These are phyloP conservation scores for Clitoria ternatea DNA, from an alignment of 306 rosid species.

Conservation along the genomic window DNA sequence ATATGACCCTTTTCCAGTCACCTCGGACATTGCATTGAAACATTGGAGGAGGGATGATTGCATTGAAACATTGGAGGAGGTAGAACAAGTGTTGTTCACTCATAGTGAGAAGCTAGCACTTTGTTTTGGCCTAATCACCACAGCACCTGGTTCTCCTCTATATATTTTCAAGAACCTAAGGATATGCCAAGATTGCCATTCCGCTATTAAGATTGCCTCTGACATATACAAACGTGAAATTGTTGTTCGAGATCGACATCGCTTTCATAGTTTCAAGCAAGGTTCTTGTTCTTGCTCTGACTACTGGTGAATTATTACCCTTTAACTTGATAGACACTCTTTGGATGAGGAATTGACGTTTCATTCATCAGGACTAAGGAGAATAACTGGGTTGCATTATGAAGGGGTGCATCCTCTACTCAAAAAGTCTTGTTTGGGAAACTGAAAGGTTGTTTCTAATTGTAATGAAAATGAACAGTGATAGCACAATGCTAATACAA, in stretches of 20 bases:
- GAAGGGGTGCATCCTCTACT: too few species aligned
- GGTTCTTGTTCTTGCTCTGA: constrained; percentile 80
- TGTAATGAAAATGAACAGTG: too few species aligned
- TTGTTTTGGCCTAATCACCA: constrained; percentile 68
- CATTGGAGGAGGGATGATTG: constrained; percentile 26
- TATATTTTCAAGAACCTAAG: constrained; percentile 65
- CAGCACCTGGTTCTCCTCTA: constrained; percentile 46
- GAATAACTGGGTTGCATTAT: not conserved
- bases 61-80: constrained; percentile 53
- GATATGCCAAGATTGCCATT: constrained; percentile 71
- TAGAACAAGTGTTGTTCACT: constrained; percentile 59
- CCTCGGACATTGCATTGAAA: too few species aligned
- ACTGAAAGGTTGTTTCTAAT: too few species aligned
- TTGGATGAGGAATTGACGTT: not conserved
- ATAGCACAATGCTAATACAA: too few species aligned
- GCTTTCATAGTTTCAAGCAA: constrained; percentile 68
- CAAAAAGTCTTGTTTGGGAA: too few species aligned
- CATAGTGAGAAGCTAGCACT: constrained; percentile 80
- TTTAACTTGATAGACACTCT: not conserved
- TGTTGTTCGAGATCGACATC: constrained; percentile 65
- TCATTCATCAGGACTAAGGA: not conserved
- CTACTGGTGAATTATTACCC: constrained; percentile 47
- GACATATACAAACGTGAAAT: constrained; percentile 50
- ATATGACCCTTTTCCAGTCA: too few species aligned
- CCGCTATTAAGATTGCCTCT: constrained; percentile 66